Conservation (phyloP, 495 filamentous ascomycete genomes). For the Amniculicola lignicola region DNA sequence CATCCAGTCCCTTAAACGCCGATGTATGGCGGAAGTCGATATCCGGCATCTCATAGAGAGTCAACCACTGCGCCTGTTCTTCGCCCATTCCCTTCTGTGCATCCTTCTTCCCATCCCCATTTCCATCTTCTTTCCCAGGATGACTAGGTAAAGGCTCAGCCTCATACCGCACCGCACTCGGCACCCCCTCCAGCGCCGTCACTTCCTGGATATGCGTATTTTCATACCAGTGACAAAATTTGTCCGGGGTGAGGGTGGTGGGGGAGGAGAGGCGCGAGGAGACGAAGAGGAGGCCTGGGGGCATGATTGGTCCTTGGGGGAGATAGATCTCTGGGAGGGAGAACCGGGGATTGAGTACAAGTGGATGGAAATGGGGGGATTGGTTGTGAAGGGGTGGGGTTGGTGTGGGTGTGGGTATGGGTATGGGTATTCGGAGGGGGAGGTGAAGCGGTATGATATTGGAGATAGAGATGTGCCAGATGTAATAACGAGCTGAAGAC, state of each 20-base stretch:
- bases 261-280: constrained; percentile 22
- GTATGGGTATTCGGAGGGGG: not conserved
- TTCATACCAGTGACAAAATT: constrained; percentile 34
- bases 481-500: too few species aligned
- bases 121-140: too few species aligned
- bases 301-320: constrained; percentile 8
- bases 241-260: constrained; percentile 10
- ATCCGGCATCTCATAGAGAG: constrained; percentile 34
- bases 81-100: not conserved
- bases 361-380: not conserved
- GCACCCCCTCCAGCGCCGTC: constrained; percentile 21
- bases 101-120: too few species aligned
- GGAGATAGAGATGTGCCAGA: too few species aligned
- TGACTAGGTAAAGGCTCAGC: not conserved
- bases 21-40: constrained; percentile 10
- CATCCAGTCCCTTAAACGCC: constrained; percentile 31
- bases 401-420: not conserved
- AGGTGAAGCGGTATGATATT: too few species aligned
- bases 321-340: too few species aligned
- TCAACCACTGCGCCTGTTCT: constrained; percentile 27
- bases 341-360: not conserved
- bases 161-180: constrained; percentile 29
- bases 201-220: constrained; percentile 35
- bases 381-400: not conserved
- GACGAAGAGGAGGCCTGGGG: constrained; percentile 30